Base-by-base conservation (phyloP, 2,329 filamentous ascomycete species). In the Botrytis medusae region DNA sequence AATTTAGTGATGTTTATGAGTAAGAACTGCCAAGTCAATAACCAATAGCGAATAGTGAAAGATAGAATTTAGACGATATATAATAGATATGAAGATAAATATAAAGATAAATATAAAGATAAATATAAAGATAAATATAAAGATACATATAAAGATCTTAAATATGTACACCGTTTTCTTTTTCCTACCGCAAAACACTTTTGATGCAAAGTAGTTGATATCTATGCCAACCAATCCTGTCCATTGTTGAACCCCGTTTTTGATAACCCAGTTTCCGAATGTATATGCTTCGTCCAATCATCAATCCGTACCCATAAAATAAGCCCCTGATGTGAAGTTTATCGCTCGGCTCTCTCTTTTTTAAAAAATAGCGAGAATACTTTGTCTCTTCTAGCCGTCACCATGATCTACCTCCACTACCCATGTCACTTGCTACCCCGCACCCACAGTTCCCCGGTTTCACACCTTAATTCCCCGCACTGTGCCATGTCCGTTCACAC, bases 171-270 rank as follows among this genome's bases (percentile, higher is more conserved):
- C 60, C n/a, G 22, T n/a, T 74, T 71, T n/a, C 42, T 29, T 70
- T 40, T 20, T 10, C 34, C 32, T 71, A 72, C 71, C n/a, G n/a
- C 42, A 54, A 32, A 75, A 77, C 74, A 69, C 74, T 74, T 74
- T 62, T 64, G 62, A 78, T 77, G 76, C 76, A 77, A 76, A 77
- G 74, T 77, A 79, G 77, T 79, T 79, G 78, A 80, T 78, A 76
- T 75, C 72, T 76, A 76, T 72, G 75, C 78, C 75, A 76, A 71
- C 72, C 60, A 62, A 54, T 65, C 51, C 73, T 57, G 34, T 42
- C 69, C 62, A 74, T 71, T 79, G 78, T 79, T 79, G 78, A 79
- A 78, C 62, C 63, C 74, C 62, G 60, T 74, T 75, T 75, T 74
- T 74, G 59, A 63, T 74, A 68, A 74, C 37, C 63, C 61, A 62